Evolutionary conservation across 2,329 filamentous ascomycete genomes (phyloP), one percentile per base, ranked within the genome.

Genomic region (Blastomyces emzantsi): DNA sequence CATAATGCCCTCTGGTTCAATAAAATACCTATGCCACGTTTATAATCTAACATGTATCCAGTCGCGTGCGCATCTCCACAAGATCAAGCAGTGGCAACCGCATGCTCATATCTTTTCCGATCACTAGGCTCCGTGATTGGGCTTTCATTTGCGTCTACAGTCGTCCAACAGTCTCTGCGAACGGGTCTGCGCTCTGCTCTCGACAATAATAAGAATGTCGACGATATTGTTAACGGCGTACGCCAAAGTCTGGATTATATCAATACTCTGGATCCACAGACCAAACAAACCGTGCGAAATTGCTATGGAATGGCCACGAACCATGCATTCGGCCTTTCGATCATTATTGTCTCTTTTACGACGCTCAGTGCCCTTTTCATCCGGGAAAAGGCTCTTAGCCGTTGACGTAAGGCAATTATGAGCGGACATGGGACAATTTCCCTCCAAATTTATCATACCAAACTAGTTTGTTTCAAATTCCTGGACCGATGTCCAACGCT

Each of bases 81-180:
- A 54, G 89, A 92, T 67, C 86, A 89, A 66, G 89, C 90, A 1
- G 83, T 92, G 1, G 88, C 87, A 3, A 89, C 90, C 19, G 90
- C 90, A 8, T 91, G 88, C 73, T 89, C 86, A 25, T 93, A 93
- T 75, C 83, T 93, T 30, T 93, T 93, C 79, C 86, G 90, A 49
- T 88, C 87, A 1, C 79, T 92, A 0, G 90, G 85, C 13, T 83
- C 81, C 19, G 84, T 86, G 11, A 81, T 86, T 49, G 84, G 89
- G 13, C 80, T 92, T 63, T 88, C 87, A n/a, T 77, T 90, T 64
- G 83, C 84, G 60, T 85, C 88, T 1, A 89, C 88, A 1, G 81
- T 90, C 8, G 82, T 91, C 56, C 90, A 93, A 71, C 85, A 89
- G 70, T 80, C 81, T 2, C 78, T 93, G 25, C 80, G 88, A 19